A percentile compares a stretch with the other conserved stretches of the same genome.
These are phyloP conservation scores for Claviceps digitariae DNA, from an alignment of 2,329 filamentous ascomycete genomes.

Conservation along the genomic window DNA sequence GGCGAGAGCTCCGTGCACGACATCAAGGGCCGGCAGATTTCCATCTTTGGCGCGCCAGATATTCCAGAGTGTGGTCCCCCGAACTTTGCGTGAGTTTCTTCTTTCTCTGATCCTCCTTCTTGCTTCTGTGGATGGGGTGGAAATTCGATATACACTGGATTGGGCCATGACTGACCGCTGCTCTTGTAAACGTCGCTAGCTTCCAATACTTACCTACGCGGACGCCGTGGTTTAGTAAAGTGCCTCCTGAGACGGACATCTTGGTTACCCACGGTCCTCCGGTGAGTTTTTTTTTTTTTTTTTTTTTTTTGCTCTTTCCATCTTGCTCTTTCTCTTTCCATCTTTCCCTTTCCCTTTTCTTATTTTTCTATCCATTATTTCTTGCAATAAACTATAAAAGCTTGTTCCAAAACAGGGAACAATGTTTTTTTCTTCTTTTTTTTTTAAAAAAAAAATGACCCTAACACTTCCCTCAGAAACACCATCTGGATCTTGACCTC, in stretches of 20 bases:
- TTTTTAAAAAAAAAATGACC: neutral
- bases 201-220: conserved; percentile 58
- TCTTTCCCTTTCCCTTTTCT: neutral
- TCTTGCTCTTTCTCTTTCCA: neutral
- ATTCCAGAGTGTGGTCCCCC: conserved; percentile 62
- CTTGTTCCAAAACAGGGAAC: neutral
- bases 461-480: conserved; percentile 27
- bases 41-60: conserved; percentile 67
- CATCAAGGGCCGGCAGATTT: conserved; percentile 41
- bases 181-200: conserved; percentile 15
- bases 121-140: no score
- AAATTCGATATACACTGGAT: no score
- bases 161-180: neutral
- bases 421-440: conserved; percentile 6
- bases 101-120: neutral
- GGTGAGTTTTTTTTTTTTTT: conserved; percentile 19
- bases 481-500: conserved; percentile 55
- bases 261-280: conserved; percentile 74
- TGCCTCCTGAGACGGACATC: conserved; percentile 62
- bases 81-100: conserved; percentile 43
- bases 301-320: neutral
- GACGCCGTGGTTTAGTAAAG: conserved; percentile 58
- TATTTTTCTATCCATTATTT: no score
- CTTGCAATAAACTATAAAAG: no score
- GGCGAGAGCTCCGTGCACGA: conserved; percentile 50